These are phyloP conservation scores for Lentinus brumalis DNA, from an alignment of 768 basidiomycete species.

Conservation along the genomic window DNA sequence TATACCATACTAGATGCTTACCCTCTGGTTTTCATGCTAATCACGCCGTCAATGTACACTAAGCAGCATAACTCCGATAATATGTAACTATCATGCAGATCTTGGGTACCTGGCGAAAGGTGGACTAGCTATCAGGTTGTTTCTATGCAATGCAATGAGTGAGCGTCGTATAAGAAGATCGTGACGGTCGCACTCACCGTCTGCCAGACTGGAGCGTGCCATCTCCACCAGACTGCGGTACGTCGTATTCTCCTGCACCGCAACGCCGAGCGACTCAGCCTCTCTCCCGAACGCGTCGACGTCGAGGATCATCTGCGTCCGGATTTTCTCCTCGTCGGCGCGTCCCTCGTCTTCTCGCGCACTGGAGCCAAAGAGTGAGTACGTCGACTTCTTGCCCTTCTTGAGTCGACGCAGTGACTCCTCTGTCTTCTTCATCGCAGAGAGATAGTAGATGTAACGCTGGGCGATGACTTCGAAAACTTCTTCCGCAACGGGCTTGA, in stretches of 20 bases:
- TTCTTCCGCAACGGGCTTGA: constrained; percentile 53
- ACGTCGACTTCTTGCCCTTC: constrained; percentile 78
- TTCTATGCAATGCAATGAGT: not conserved
- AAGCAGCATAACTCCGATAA: constrained; percentile 13
- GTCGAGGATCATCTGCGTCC: constrained; percentile 82
- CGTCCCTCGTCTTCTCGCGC: constrained; percentile 67
- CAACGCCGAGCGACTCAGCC: constrained; percentile 67
- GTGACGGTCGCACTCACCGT: constrained; percentile 24
- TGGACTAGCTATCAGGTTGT: not conserved
- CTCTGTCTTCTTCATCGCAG: constrained; percentile 89
- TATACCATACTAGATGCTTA: constrained; percentile 55
- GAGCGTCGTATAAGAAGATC: not conserved
- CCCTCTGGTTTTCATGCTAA: constrained; percentile 29
- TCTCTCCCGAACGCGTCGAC: constrained; percentile 84
- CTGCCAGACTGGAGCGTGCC: constrained; percentile 48
- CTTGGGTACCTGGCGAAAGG: not conserved
- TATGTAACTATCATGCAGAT: constrained; percentile 1
- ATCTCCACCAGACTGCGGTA: constrained; percentile 61
- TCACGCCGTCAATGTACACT: constrained; percentile 30
- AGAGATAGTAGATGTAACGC: constrained; percentile 76
- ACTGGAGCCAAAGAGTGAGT: constrained; percentile 73
- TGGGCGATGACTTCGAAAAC: constrained; percentile 75
- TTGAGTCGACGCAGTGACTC: constrained; percentile 85
- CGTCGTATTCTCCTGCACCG: constrained; percentile 51
- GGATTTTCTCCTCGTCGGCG: constrained; percentile 85